phyloP scores from a whole-genome alignment of 228 moss, liverwort and hornwort genomes.

The Sphagnum magellanicum region DNA sequence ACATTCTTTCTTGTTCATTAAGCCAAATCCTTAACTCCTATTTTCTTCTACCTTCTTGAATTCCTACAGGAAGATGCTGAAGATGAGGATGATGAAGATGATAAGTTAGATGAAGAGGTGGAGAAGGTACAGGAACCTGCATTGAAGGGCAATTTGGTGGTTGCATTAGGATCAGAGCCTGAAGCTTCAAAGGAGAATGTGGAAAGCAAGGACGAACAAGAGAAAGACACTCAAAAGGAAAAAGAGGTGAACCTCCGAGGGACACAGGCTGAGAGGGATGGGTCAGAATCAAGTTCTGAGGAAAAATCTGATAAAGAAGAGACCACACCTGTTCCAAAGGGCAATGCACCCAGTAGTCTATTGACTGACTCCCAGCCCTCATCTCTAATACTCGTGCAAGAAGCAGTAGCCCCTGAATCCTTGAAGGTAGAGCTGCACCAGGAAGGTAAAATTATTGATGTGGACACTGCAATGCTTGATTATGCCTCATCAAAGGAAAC shows the following conservation, averaged over 20 bases:
- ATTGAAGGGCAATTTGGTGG: not conserved
- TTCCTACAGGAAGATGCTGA: constrained; percentile 10
- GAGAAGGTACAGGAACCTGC: not conserved
- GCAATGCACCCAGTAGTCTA: no score
- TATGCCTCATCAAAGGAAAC: constrained; percentile 3
- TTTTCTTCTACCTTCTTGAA: no score
- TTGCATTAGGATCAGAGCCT: not conserved
- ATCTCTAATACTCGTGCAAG: no score
- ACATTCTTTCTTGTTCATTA: no score
- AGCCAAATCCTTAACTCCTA: no score
- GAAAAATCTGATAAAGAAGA: constrained; percentile 35
- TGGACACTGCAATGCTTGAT: constrained; percentile 12
- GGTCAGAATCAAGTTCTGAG: constrained; percentile 22
- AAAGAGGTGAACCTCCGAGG: constrained; percentile 13
- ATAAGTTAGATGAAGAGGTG: constrained; percentile 5
- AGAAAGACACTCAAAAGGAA: constrained; percentile 1
- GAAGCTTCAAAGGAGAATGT: not conserved
- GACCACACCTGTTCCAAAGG: constrained; percentile 6
- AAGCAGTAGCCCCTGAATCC: constrained; percentile 1
- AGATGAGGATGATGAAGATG: constrained; percentile 32
- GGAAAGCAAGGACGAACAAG: constrained; percentile 9
- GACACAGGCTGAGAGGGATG: constrained; percentile 19
- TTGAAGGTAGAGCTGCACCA: constrained; percentile 16
- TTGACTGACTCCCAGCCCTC: no score
- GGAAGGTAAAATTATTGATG: constrained; percentile 9